Conservation (phyloP, 116 monocot genomes). For the Zostera marina region DNA sequence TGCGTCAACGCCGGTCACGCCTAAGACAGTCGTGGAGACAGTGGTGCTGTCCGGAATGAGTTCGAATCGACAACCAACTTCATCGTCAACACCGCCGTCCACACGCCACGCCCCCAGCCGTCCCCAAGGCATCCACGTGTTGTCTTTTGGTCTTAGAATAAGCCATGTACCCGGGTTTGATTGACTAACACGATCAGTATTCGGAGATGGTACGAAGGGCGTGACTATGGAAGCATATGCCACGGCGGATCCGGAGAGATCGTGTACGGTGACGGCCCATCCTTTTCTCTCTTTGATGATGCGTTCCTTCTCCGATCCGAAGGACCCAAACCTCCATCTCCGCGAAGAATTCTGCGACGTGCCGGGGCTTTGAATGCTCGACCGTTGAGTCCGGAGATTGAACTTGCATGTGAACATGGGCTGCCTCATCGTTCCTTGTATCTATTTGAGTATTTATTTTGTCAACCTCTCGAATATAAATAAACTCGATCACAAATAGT, state of each 20-base stretch:
- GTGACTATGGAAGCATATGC: conserved; percentile 64
- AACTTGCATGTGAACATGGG: conserved; percentile 72
- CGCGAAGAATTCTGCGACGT: conserved; percentile 7
- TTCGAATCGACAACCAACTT: conserved; percentile 1
- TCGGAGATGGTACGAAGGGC: conserved; percentile 53
- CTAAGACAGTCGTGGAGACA: too few relatives aligned
- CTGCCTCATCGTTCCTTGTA: conserved; percentile 30
- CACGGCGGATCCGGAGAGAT: conserved; percentile 58
- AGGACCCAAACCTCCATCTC: conserved; percentile 31
- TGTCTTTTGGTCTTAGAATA: conserved; percentile 46
- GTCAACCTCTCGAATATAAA: background rate
- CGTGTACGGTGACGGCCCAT: conserved; percentile 65
- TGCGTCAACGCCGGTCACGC: background rate
- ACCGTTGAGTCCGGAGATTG: conserved; percentile 22
- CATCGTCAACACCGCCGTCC: conserved; percentile 9
- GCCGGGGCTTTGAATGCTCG: conserved; percentile 10
- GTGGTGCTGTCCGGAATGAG: background rate
- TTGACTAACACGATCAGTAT: conserved; percentile 36
- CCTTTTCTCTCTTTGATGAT: conserved; percentile 46
- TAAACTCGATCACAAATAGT: too few relatives aligned
- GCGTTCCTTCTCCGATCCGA: conserved; percentile 43
- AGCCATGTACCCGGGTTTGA: conserved; percentile 72
- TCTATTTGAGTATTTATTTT: too few relatives aligned
- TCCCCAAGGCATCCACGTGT: conserved; percentile 71
- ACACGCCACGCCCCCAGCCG: conserved; percentile 39